Evolutionary conservation across 2,329 filamentous ascomycete genomes (phyloP).

Genomic region (Fusarium fracticaudum): DNA sequence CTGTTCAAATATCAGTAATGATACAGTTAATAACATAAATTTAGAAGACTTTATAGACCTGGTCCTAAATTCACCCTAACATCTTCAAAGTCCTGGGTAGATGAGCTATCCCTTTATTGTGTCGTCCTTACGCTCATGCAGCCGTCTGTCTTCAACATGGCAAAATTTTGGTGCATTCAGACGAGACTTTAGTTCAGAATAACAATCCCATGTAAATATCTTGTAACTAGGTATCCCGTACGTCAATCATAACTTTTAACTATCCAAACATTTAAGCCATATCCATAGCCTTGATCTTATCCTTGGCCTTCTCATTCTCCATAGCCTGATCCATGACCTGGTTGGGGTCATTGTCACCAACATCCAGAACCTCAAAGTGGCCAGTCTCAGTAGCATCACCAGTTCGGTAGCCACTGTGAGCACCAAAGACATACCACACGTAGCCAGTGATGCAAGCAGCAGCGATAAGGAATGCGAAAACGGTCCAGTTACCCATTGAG

Average conservation of each 20-base stretch:
- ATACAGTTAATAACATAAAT: neutral
- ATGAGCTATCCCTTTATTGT: no score
- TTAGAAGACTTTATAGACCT: neutral
- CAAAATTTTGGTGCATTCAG: neutral
- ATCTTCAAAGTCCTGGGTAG: neutral
- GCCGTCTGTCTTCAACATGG: neutral
- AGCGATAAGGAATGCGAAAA: slow-evolving; percentile 44
- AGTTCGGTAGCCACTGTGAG: slow-evolving; percentile 45
- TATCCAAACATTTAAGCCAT: slow-evolving; percentile 6
- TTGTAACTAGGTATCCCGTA: neutral
- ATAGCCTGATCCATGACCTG: slow-evolving; percentile 28
- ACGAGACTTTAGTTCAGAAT: neutral
- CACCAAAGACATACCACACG: slow-evolving; percentile 46
- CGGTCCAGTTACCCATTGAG: slow-evolving; percentile 49
- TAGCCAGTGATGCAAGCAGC: slow-evolving; percentile 41
- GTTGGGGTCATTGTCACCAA: slow-evolving; percentile 32
- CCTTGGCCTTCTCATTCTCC: slow-evolving; percentile 25
- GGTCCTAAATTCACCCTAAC: no score
- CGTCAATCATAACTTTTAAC: neutral
- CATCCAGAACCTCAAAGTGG: slow-evolving; percentile 30
- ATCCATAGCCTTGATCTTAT: slow-evolving; percentile 28
- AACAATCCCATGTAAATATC: neutral
- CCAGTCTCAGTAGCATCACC: slow-evolving; percentile 30
- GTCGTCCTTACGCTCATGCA: no score
- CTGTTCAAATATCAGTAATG: fast-evolving